A percentile compares a stretch with the other conserved stretches of the same genome.
phyloP scores from a whole-genome alignment of 2,329 filamentous ascomycete genomes.

The Xylariaceae sp. region DNA sequence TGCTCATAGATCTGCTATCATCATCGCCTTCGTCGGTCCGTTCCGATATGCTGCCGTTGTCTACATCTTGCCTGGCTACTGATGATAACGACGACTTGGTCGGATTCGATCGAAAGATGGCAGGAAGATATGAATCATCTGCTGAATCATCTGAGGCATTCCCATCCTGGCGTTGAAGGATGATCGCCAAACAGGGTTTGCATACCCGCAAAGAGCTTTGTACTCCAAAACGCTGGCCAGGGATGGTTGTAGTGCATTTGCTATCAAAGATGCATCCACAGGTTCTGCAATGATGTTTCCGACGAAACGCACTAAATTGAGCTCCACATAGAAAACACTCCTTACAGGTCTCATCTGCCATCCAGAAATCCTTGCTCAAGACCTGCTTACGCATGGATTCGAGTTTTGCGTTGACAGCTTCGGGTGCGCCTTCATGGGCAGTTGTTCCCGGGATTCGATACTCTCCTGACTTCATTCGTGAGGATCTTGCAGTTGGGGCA shows the following conservation, averaged over 20 bases:
- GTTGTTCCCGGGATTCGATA: conserved; percentile 54
- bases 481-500: conserved; percentile 39
- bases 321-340: conserved; percentile 93
- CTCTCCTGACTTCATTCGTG: conserved; percentile 41
- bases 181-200: conserved; percentile 86
- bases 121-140: conserved; percentile 64
- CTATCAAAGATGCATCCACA: conserved; percentile 99
- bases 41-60: conserved; percentile 36
- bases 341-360: conserved; percentile 97
- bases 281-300: conserved; percentile 93
- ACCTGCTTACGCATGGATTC: conserved; percentile 80
- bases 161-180: conserved; percentile 83
- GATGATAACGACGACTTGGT: conserved; percentile 36
- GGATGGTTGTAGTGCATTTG: conserved; percentile 89
- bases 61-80: conserved; percentile 34
- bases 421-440: conserved; percentile 51
- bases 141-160: conserved; percentile 84
- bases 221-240: conserved; percentile 83
- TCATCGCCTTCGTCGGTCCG: conserved; percentile 42
- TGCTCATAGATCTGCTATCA: conserved; percentile 49
- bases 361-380: conserved; percentile 95
- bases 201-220: conserved; percentile 82
- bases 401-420: conserved; percentile 56
- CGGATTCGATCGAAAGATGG: conserved; percentile 55
- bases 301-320: conserved; percentile 85